A percentile compares a stretch with the other conserved stretches of the same genome.
Conservation (phyloP, 2,329 filamentous ascomycete genomes). For the Colletotrichum incanum region DNA sequence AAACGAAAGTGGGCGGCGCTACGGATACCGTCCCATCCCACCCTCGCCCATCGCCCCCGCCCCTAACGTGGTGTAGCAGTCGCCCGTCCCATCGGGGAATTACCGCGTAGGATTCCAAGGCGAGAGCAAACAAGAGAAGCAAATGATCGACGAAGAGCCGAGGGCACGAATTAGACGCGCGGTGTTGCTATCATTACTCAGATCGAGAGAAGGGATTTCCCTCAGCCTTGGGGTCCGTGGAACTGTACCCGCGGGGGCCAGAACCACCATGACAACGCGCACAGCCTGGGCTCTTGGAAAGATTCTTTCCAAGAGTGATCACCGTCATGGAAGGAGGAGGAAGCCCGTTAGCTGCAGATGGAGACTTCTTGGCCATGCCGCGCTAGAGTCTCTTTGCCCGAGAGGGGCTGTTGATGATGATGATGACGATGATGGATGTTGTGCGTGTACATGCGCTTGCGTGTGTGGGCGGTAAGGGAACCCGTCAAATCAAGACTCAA, state of each 20-base stretch:
- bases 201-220: not conserved
- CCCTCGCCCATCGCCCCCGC: not conserved
- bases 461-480: not conserved
- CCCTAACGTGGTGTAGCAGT: not conserved
- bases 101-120: conserved; percentile 12
- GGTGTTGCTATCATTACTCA: not conserved
- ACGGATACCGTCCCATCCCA: conserved; percentile 1
- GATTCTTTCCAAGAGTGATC: not conserved
- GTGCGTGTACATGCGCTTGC: not conserved
- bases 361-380: not conserved
- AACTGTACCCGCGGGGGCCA: not conserved
- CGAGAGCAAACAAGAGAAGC: not conserved
- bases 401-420: not conserved
- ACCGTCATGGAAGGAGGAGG: not conserved
- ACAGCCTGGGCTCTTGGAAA: not conserved
- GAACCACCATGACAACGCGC: not conserved
- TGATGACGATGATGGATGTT: not conserved
- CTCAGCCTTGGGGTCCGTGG: not conserved
- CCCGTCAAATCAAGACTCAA: not conserved
- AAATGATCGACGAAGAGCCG: conserved; percentile 16
- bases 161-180: conserved; percentile 3
- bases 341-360: conserved; percentile 18
- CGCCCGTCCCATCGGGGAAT: conserved; percentile 12
- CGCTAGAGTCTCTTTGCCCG: not conserved
- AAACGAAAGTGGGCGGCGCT: conserved; percentile 39